Evolutionary conservation across 2,329 filamentous ascomycete species (phyloP), one percentile per base, ranked within the genome.

Genomic region (Alternaria rosae): DNA sequence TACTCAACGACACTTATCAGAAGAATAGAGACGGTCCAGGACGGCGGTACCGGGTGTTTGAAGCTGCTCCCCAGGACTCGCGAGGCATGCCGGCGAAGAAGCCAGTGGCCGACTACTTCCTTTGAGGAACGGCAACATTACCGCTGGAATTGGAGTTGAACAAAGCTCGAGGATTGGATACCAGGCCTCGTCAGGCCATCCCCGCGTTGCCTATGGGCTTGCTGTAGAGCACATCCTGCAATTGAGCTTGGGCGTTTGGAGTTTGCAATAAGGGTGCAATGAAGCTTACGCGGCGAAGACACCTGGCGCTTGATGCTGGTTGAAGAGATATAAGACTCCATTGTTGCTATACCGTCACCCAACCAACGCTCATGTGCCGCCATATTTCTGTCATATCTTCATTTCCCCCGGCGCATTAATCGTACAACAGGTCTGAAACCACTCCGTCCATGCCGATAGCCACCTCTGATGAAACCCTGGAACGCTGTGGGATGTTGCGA

Each of bases 21-120:
- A 63, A 65, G 38, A 80, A 83, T 35, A 75, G 82, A 44, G 79
- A 81, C 61, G 94, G 94, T 1, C 95, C 95, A 1, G 95, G 94
- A 4, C 87, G 95, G 72, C 85, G 95, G 69, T 99, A 99, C 81
- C 85, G 94, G 35, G 94, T 99, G 10, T 99, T 99, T 77, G 94
- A 98, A 75, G 95, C 95, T 0, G 95, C 95, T 56, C 94, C 95
- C 54, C 95, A 99, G 82, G 95, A 98, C 79, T 93, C 91, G 2
- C 87, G 95, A 72, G 95, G 95, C 5, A 99, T 99, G 95, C 95
- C 95, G 61, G 95, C 95, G 4, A 99, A 99, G 87, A 98, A 98
- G 81, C 95, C 95, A 4, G 93, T 97, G 55, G 93, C 93, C 13
- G 94, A 98, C 82, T 99, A 98, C 83, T 99, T 99, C 80, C 83